phyloP scores from a whole-genome alignment of 352 stramenopile species.

The Aphanomyces cochlioides region DNA sequence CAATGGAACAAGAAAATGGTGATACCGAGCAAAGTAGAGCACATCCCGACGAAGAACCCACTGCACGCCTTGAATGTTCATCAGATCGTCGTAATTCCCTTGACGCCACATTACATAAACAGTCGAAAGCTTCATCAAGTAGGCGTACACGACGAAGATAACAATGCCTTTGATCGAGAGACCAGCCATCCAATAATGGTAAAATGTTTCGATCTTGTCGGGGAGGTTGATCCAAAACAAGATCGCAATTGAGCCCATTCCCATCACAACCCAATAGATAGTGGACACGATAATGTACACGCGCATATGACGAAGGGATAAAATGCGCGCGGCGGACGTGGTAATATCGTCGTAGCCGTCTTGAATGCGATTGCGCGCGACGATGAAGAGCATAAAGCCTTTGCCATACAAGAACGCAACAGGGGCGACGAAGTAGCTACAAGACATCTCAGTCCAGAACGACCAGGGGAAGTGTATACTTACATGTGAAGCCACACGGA shows the following conservation, averaged over 20 bases:
- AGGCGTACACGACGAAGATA: slow-evolving; percentile 63
- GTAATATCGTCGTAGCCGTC: slow-evolving; percentile 29
- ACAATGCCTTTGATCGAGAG: slow-evolving; percentile 63
- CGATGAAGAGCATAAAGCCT: slow-evolving; percentile 31
- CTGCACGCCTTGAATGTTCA: slow-evolving; percentile 79
- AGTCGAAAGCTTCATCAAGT: slow-evolving; percentile 54
- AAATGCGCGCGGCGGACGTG: slow-evolving; percentile 24
- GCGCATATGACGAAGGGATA: slow-evolving; percentile 26
- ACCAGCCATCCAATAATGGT: slow-evolving; percentile 61
- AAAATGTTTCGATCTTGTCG: slow-evolving; percentile 50
- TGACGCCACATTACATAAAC: slow-evolving; percentile 73
- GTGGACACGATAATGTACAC: slow-evolving; percentile 24
- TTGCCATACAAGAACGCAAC: slow-evolving; percentile 25
- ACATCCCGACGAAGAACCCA: slow-evolving; percentile 82
- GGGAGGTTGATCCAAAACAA: slow-evolving; percentile 42
- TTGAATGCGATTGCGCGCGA: slow-evolving; percentile 28
- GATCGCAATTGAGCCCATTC: slow-evolving; percentile 23
- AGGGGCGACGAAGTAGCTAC: slow-evolving; percentile 25
- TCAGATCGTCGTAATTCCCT: slow-evolving; percentile 81
- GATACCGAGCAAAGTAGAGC: slow-evolving; percentile 66
- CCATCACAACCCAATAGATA: slow-evolving; percentile 26
- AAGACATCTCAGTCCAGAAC: neutral
- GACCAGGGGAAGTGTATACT: neutral
- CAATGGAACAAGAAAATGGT: neutral
- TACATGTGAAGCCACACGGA: slow-evolving; percentile 29